Percentiles rank a stretch among this genome's conserved stretches.
These are phyloP conservation scores for Sporothrix protearum DNA, from an alignment of 2,329 filamentous ascomycete species.

Conservation along the genomic window DNA sequence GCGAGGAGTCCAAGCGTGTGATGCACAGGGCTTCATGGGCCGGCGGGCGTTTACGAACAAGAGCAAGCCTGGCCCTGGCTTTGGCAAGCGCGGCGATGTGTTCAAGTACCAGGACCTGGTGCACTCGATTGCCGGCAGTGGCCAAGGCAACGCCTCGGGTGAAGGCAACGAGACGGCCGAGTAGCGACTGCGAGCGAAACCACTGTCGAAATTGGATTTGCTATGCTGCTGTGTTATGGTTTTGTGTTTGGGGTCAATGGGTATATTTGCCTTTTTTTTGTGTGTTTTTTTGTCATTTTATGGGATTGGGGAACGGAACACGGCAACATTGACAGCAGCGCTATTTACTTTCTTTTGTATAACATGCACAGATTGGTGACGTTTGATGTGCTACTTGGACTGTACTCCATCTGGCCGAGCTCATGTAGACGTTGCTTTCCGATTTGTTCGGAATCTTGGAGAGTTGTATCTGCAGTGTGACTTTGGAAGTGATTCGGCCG, in stretches of 20 bases:
- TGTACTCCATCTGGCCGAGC: neutral
- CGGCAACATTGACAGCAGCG: neutral
- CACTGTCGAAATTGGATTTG: neutral
- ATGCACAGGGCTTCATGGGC: slow-evolving; percentile 80
- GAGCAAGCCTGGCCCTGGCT: slow-evolving; percentile 43
- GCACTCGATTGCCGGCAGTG: slow-evolving; percentile 57
- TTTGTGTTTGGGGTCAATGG: neutral
- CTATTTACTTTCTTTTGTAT: neutral
- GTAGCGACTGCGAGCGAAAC: neutral
- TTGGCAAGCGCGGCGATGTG: slow-evolving; percentile 73
- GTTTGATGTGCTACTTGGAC: neutral
- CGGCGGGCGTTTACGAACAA: slow-evolving; percentile 78
- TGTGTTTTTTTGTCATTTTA: neutral
- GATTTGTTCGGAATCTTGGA: neutral
- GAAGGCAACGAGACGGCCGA: slow-evolving; percentile 23
- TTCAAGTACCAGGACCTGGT: slow-evolving; percentile 96
- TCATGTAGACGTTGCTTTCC: neutral
- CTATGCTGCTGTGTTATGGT: neutral
- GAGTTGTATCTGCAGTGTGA: neutral
- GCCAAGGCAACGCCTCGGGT: slow-evolving; percentile 24
- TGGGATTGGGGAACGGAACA: neutral
- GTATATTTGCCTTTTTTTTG: neutral
- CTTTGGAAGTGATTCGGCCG: neutral
- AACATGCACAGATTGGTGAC: no score
- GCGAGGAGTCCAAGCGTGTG: slow-evolving; percentile 84